These are phyloP conservation scores for Phlyctochytrium planicorne DNA, from an alignment of 192 early-diverging fungal genomes.

Conservation along the genomic window DNA sequence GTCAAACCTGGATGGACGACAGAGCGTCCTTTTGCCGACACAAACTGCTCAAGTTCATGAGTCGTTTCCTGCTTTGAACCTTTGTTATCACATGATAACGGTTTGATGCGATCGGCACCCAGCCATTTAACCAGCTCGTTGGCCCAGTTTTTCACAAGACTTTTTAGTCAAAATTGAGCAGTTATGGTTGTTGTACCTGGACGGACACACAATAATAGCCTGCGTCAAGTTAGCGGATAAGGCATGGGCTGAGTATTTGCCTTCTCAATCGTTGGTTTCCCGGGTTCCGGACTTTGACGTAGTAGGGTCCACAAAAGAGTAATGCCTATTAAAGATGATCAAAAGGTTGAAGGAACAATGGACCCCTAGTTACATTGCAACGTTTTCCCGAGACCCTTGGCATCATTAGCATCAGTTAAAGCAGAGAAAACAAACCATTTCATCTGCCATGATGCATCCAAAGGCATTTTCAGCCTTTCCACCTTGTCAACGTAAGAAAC, in stretches of 20 bases:
- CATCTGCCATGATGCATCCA: constrained; percentile 99
- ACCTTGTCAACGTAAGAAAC: constrained; percentile 37
- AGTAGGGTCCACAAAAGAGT: constrained; percentile 96
- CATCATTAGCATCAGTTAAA: neutral
- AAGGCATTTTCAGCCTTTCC: constrained; percentile 65
- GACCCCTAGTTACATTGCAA: constrained; percentile 38
- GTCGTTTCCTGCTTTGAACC: constrained; percentile 83
- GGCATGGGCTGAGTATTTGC: constrained; percentile 17
- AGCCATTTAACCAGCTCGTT: constrained; percentile 98
- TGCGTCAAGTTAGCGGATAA: constrained; percentile 7
- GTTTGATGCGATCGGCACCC: constrained; percentile 75
- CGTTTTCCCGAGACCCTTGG: constrained; percentile 56
- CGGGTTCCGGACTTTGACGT: constrained; percentile 81
- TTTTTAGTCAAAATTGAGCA: constrained; percentile 36
- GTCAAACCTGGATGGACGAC: constrained; percentile 72
- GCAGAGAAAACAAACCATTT: constrained; percentile 60
- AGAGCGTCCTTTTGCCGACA: constrained; percentile 77
- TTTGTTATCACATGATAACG: constrained; percentile 87
- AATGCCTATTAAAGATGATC: constrained; percentile 70
- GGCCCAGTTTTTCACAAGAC: constrained; percentile 96
- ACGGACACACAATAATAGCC: constrained; percentile 94
- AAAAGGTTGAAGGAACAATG: neutral
- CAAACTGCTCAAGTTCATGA: constrained; percentile 76
- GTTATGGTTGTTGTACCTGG: neutral
- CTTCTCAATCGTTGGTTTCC: constrained; percentile 94